Conservation (phyloP, 2,329 filamentous ascomycete genomes). For the Apiospora hydei region DNA sequence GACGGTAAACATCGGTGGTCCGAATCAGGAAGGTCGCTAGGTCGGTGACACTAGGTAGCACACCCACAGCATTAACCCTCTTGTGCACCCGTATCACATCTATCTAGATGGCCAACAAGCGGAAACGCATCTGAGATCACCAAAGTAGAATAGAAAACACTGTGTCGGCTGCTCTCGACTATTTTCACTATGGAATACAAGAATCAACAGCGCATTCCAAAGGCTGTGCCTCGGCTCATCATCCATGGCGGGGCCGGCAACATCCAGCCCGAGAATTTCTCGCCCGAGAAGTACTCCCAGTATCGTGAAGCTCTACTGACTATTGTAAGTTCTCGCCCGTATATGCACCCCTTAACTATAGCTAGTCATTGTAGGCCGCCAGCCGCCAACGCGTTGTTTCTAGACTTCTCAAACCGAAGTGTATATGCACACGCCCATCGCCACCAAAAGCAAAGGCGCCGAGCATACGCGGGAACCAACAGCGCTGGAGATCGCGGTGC, state of each 20-base stretch:
- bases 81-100: neutral
- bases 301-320: constrained; percentile 68
- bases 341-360: neutral
- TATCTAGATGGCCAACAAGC: neutral
- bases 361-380: neutral
- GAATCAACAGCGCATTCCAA: constrained; percentile 28
- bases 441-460: neutral
- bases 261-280: constrained; percentile 66
- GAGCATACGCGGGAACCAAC: constrained; percentile 47
- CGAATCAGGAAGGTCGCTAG: neutral
- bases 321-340: constrained; percentile 57
- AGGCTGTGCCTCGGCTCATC: constrained; percentile 63
- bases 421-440: constrained; percentile 24
- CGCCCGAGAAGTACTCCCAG: constrained; percentile 61
- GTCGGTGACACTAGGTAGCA: neutral
- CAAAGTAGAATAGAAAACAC: neutral
- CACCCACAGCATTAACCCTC: neutral
- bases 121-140: neutral
- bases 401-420: constrained; percentile 27
- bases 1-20: neutral
- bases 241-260: constrained; percentile 79
- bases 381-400: neutral
- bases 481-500: constrained; percentile 77
- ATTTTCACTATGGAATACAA: constrained; percentile 51
- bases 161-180: neutral